phyloP scores from a whole-genome alignment of 75 land plant genomes.

The Azolla pinnata region DNA sequence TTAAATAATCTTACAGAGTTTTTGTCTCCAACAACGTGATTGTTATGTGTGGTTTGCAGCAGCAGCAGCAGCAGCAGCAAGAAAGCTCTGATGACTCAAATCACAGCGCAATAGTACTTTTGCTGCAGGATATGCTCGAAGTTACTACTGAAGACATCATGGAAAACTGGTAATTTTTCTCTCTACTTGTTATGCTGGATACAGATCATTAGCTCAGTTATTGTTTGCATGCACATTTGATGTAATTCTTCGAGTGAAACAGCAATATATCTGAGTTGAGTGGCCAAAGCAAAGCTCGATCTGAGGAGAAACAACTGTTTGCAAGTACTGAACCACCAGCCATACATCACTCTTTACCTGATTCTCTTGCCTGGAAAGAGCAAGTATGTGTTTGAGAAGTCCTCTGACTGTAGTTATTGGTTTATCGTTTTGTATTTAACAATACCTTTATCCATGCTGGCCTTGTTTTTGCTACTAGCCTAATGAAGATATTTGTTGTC shows the following conservation, averaged over 20 bases:
- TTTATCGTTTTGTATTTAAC: constrained; percentile 2
- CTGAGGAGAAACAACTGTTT: constrained; percentile 44
- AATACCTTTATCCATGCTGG: too few relatives aligned
- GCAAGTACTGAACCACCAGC: constrained; percentile 29
- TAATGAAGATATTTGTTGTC: too few relatives aligned
- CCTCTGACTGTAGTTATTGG: too few relatives aligned
- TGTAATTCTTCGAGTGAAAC: neutral
- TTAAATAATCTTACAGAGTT: too few relatives aligned
- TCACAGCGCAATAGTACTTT: constrained; percentile 55
- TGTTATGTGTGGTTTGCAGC: too few relatives aligned
- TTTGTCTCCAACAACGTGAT: too few relatives aligned
- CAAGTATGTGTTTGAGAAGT: constrained; percentile 57
- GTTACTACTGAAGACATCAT: constrained; percentile 97
- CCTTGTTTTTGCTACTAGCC: too few relatives aligned
- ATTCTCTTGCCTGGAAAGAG: constrained; percentile 38
- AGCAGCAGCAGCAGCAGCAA: too few relatives aligned
- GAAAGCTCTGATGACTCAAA: constrained; percentile 43
- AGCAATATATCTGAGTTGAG: neutral
- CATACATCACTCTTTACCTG: constrained; percentile 49
- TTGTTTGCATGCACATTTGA: too few relatives aligned
- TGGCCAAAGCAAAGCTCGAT: too few relatives aligned
- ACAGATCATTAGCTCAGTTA: too few relatives aligned
- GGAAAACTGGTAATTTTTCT: constrained; percentile 63
- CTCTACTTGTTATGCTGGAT: too few relatives aligned
- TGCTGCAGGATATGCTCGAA: constrained; percentile 94